A percentile compares a stretch with the other conserved stretches of the same genome.
Evolutionary conservation across 345 rosid genomes (phyloP).

Genomic region (Anacardium occidentale): DNA sequence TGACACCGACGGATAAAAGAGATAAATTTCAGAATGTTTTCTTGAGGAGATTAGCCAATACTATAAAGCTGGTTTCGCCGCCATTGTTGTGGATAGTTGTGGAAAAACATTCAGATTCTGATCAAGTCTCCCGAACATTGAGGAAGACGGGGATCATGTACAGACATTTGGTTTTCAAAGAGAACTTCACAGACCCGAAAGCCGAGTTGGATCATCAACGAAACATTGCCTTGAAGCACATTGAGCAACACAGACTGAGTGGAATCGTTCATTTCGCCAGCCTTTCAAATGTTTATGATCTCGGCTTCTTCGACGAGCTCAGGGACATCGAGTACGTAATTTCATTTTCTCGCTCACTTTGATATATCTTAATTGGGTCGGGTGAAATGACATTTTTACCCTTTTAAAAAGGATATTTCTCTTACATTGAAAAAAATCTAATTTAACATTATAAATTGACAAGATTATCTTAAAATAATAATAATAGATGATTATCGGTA

Average conservation of each 20-base stretch:
- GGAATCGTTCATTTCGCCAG: constrained; percentile 87
- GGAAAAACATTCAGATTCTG: constrained; percentile 45
- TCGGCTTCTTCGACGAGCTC: constrained; percentile 74
- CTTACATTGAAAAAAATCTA: no score
- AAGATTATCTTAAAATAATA: no score
- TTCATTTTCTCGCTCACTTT: not conserved
- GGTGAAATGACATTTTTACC: no score
- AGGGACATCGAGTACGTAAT: constrained; percentile 70
- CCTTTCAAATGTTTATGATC: constrained; percentile 72
- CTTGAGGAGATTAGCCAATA: constrained; percentile 65
- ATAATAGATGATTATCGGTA: no score
- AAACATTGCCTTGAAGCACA: constrained; percentile 73
- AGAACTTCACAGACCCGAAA: constrained; percentile 60
- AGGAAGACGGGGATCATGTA: constrained; percentile 84
- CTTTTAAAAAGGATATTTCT: no score
- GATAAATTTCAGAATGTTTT: constrained; percentile 43
- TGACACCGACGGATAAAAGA: constrained; percentile 53
- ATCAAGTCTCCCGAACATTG: constrained; percentile 43
- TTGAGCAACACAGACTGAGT: constrained; percentile 67
- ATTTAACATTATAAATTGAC: no score
- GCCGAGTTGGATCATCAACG: constrained; percentile 74
- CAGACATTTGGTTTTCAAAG: constrained; percentile 66
- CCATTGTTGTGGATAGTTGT: constrained; percentile 85
- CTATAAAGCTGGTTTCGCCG: constrained; percentile 56
- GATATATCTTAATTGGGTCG: not conserved